Evolutionary conservation across 1,284 basidiomycete genomes (phyloP).

Genomic region (Leccinum pachyderme): DNA sequence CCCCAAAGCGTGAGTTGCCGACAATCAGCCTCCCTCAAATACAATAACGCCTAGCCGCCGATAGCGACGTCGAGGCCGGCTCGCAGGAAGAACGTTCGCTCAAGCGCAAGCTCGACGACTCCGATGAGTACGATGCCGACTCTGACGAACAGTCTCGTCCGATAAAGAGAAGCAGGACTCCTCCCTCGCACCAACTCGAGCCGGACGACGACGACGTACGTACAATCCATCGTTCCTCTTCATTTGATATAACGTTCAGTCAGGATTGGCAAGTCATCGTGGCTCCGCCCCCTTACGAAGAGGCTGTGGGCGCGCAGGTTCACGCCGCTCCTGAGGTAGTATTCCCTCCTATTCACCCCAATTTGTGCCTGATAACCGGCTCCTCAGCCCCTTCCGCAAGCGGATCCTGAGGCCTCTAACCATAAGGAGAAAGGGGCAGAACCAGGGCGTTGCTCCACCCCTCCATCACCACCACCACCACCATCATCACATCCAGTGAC

Average conservation of each 20-base stretch:
- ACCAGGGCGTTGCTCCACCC: constrained; percentile 14
- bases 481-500: constrained; percentile 13
- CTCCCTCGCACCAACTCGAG: constrained; percentile 36
- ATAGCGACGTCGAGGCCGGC: constrained; percentile 33
- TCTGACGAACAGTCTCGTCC: constrained; percentile 33
- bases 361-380: constrained; percentile 11
- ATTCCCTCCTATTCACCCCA: background rate
- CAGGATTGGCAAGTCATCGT: constrained; percentile 35
- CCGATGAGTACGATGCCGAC: constrained; percentile 30
- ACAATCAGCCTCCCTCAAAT: constrained; percentile 31
- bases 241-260: constrained; percentile 14
- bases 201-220: constrained; percentile 33
- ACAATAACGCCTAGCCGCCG: constrained; percentile 29
- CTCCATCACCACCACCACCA: constrained; percentile 5
- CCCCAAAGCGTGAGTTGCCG: constrained; percentile 32
- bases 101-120: constrained; percentile 42
- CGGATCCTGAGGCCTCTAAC: background rate
- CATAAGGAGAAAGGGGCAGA: constrained; percentile 12
- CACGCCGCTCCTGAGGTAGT: constrained; percentile 17
- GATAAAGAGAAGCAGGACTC: constrained; percentile 50
- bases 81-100: constrained; percentile 33
- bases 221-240: constrained; percentile 1
- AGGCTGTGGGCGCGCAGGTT: constrained; percentile 14
- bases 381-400: constrained; percentile 14
- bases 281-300: constrained; percentile 31